Conservation (phyloP, 345 rosid species). For the Gossypium stocksii region DNA sequence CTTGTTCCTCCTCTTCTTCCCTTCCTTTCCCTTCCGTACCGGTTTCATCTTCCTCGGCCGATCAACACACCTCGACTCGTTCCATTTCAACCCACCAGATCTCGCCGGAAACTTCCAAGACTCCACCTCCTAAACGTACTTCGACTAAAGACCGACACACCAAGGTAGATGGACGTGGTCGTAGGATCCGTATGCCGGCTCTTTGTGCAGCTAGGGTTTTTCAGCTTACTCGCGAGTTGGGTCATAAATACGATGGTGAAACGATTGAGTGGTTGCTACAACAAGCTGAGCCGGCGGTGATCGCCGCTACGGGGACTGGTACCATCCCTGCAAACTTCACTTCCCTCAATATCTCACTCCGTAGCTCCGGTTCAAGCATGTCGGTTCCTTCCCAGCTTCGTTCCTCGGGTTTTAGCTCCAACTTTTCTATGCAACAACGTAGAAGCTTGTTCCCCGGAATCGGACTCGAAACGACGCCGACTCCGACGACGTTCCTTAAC, state of each 20-base stretch:
- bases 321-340: slow-evolving; percentile 98
- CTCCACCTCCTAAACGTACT: slow-evolving; percentile 71
- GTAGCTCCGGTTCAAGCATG: slow-evolving; percentile 85
- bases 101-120: slow-evolving; percentile 42
- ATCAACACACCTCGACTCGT: slow-evolving; percentile 32
- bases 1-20: slow-evolving; percentile 61
- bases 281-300: slow-evolving; percentile 94
- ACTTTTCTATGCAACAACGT: slow-evolving; percentile 50
- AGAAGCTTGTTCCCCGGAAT: slow-evolving; percentile 51
- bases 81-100: slow-evolving; percentile 34
- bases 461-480: slow-evolving; percentile 33
- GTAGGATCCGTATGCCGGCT: slow-evolving; percentile 99
- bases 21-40: slow-evolving; percentile 65
- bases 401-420: slow-evolving; percentile 52
- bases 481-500: slow-evolving; percentile 43
- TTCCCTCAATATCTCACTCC: slow-evolving; percentile 83
- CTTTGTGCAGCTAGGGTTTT: slow-evolving; percentile 98
- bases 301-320: slow-evolving; percentile 97
- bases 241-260: slow-evolving; percentile 94
- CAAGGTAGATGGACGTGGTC: slow-evolving; percentile 91
- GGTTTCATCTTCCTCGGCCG: slow-evolving; percentile 41
- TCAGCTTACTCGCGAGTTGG: slow-evolving; percentile 84
- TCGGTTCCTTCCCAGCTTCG: slow-evolving; percentile 83
- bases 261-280: slow-evolving; percentile 98
- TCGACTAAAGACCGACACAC: slow-evolving; percentile 97